Percentiles rank a stretch among this genome's conserved stretches.
These are phyloP conservation scores for Solanum piurae DNA, from an alignment of 257 asterid species.

Conservation along the genomic window DNA sequence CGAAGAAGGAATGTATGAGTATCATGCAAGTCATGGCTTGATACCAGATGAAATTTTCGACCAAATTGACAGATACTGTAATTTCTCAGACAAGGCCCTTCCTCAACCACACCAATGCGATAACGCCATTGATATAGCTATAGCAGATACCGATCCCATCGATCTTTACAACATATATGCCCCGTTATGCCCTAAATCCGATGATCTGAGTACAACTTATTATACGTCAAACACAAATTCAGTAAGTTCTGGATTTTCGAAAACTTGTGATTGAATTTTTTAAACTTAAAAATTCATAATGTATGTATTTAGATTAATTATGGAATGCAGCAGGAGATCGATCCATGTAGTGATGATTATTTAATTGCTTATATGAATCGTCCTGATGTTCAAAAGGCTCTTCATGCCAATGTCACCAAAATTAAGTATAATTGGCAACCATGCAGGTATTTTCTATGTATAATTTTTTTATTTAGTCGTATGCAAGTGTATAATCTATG, in stretches of 20 bases:
- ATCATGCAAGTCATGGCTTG: constrained; percentile 26
- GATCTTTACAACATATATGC: constrained; percentile 30
- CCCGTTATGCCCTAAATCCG: constrained; percentile 6
- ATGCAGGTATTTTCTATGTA: constrained; percentile 19
- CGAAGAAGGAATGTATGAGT: constrained; percentile 13
- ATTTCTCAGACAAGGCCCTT: constrained; percentile 10
- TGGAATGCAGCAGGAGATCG: not conserved
- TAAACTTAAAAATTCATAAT: not conserved
- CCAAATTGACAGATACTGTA: constrained; percentile 11
- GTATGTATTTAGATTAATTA: not conserved
- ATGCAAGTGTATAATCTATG: not conserved
- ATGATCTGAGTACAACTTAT: not conserved
- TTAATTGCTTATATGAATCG: constrained; percentile 19
- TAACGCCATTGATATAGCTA: not conserved
- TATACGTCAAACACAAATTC: not conserved
- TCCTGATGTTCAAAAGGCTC: constrained; percentile 32
- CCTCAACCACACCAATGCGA: not conserved
- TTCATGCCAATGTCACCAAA: constrained; percentile 30
- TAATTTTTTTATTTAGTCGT: not conserved
- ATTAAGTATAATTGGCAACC: constrained; percentile 18
- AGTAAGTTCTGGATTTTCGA: not conserved
- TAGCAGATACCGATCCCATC: not conserved
- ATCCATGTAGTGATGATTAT: constrained; percentile 32
- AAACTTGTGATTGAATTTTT: too few relatives aligned
- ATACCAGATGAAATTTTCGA: constrained; percentile 22